Conservation (phyloP, 164 flowering plant genomes). For the Sedum album region DNA sequence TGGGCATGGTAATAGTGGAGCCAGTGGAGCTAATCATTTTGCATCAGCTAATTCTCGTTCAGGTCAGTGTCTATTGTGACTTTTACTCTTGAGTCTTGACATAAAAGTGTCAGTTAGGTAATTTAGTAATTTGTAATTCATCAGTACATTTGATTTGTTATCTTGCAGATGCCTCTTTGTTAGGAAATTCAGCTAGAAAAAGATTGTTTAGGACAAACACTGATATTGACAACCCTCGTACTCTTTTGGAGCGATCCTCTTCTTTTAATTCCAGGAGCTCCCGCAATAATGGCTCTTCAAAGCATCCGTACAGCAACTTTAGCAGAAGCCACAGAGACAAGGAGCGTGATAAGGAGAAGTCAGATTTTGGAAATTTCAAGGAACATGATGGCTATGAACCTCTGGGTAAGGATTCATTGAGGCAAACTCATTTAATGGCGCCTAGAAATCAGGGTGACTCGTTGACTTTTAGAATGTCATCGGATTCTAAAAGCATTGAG, state of each 20-base stretch:
- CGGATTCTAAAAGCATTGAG: conserved; percentile 13
- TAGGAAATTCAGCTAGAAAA: conserved; percentile 7
- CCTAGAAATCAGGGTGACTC: conserved; percentile 46
- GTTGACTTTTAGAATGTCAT: conserved; percentile 15
- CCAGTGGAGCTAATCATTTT: conserved; percentile 16
- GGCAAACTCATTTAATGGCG: conserved; percentile 55
- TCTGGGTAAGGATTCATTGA: conserved; percentile 37
- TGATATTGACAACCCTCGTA: conserved; percentile 44
- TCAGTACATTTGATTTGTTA: not conserved
- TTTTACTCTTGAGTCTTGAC: no score
- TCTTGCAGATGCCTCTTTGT: not conserved
- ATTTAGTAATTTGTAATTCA: not conserved
- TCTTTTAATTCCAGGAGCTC: conserved; percentile 51
- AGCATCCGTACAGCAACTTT: conserved; percentile 69
- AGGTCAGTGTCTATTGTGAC: conserved; percentile 17
- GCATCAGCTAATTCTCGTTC: conserved; percentile 20
- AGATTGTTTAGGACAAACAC: conserved; percentile 24
- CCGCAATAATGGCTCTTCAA: conserved; percentile 51
- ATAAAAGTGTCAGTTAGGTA: not conserved
- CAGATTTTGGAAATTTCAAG: conserved; percentile 31
- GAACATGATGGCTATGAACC: conserved; percentile 36
- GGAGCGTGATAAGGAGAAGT: conserved; percentile 52
- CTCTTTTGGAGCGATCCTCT: conserved; percentile 37
- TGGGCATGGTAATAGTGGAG: conserved; percentile 16
- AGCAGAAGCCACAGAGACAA: conserved; percentile 58